phyloP scores from a whole-genome alignment of 345 rosid species.

The Jatropha curcas region DNA sequence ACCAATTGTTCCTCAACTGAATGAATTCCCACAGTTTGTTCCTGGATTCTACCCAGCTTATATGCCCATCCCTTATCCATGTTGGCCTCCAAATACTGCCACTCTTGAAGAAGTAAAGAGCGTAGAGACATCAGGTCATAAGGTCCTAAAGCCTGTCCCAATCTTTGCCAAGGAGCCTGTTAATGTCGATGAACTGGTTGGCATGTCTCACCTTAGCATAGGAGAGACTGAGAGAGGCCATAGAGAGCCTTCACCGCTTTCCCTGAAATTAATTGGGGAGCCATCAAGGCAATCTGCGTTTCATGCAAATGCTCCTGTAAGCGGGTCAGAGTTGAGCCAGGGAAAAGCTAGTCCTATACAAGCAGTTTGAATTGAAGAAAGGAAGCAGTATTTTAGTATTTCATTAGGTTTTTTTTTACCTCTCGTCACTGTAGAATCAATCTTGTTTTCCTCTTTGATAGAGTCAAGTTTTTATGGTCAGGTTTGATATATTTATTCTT shows the following conservation, averaged over 20 bases:
- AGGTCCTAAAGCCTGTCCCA: constrained; percentile 77
- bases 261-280: constrained; percentile 67
- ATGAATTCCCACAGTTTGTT: constrained; percentile 38
- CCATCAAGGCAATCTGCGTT: constrained; percentile 82
- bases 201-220: constrained; percentile 80
- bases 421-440: constrained; percentile 14
- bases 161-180: constrained; percentile 66
- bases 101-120: constrained; percentile 32
- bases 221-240: constrained; percentile 42
- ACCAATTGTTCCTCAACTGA: constrained; percentile 3
- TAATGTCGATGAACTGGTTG: constrained; percentile 70
- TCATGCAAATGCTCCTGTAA: constrained; percentile 62
- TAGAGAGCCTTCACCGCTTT: constrained; percentile 60
- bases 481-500: constrained; percentile 35
- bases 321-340: constrained; percentile 49
- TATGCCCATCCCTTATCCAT: constrained; percentile 51
- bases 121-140: constrained; percentile 47
- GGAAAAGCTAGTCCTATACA: constrained; percentile 64
- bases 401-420: background rate
- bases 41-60: constrained; percentile 55
- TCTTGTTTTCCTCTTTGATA: constrained; percentile 8
- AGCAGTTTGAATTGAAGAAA: constrained; percentile 44
- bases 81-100: constrained; percentile 56
- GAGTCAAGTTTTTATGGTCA: constrained; percentile 14
- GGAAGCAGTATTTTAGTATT: background rate